Base-by-base conservation (phyloP, 305 asterid genomes). In the Euphrasia arctica region DNA sequence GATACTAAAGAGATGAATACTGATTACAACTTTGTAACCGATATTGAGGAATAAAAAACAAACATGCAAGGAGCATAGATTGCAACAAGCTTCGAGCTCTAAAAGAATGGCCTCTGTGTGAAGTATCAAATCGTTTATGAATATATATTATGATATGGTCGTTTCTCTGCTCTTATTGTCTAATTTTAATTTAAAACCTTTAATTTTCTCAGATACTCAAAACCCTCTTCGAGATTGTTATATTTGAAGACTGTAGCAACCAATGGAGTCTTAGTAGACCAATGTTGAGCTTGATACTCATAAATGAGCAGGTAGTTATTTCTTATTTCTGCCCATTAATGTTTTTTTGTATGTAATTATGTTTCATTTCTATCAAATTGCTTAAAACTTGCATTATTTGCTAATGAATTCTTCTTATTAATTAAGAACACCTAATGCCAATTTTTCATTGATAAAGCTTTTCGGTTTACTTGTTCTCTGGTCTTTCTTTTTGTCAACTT, bases 181-280 rank as follows among this genome's bases (percentile, higher is more conserved):
- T 39, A 39, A 55, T n/a, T 60, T 18, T 80, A 66, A 74, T 3
- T 3, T 68, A 22, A 58, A 68, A 58, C 31, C 48, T 72, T 25
- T 66, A 58, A 1, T 75, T 78, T 65, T 63, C 9, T 72, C 91
- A 92, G 98, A 83, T 87, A 74, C 86, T 92, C 69, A 89, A 84
- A 76, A 81, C 96, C 54, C 88, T 92, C 74, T 87, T 92, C 66
- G 98, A 92, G 95, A 89, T 90, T 73, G 96, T 89, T 76, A 65
- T 92, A 60, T 92, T 87, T 64, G 98, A 92, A 83, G 98, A 92
- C 80, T 81, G 86, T 79, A 77, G 84, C 86, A 92, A 87, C 78
- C 98, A 89, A 60, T 92, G 97, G 98, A 89, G 97, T 78, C 88
- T 92, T 58, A 89, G 97, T 75, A 79, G 98, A 81, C 89, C 98